Conservation (phyloP, 192 early-diverging fungal species). For the Coemansia furcata region DNA sequence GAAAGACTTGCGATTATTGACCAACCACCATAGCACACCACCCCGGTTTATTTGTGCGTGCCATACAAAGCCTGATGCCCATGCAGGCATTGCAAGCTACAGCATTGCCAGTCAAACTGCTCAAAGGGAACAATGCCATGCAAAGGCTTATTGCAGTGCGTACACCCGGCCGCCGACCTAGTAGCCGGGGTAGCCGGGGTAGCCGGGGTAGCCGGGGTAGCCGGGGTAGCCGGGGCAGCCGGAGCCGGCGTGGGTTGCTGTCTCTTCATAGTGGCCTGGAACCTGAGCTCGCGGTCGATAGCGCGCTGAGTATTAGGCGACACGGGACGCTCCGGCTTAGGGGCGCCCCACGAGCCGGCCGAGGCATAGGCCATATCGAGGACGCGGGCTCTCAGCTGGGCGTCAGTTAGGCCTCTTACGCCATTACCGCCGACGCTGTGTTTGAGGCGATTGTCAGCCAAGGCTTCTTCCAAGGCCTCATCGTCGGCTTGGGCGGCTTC, state of each 20-base stretch:
- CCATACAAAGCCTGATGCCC: constrained; percentile 18
- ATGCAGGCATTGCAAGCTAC: constrained; percentile 54
- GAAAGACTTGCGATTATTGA: not conserved
- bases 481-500: not conserved
- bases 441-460: not conserved
- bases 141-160: constrained; percentile 61
- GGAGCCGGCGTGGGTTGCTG: no score
- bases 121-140: constrained; percentile 66
- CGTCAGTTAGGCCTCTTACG: constrained; percentile 10
- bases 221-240: no score
- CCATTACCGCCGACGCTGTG: not conserved
- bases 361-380: constrained; percentile 25
- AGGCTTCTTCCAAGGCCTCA: constrained; percentile 11
- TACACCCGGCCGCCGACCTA: constrained; percentile 9
- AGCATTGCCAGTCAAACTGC: constrained; percentile 67
- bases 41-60: not conserved
- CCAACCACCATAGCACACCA: not conserved
- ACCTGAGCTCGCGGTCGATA: constrained; percentile 33
- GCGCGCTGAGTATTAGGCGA: constrained; percentile 24
- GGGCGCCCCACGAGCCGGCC: not conserved
- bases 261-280: constrained; percentile 30
- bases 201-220: no score
- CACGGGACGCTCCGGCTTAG: not conserved
- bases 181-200: no score
- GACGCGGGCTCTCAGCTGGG: constrained; percentile 19